Evolutionary conservation across 306 rosid genomes (phyloP).

Genomic region (Comarum palustre): DNA sequence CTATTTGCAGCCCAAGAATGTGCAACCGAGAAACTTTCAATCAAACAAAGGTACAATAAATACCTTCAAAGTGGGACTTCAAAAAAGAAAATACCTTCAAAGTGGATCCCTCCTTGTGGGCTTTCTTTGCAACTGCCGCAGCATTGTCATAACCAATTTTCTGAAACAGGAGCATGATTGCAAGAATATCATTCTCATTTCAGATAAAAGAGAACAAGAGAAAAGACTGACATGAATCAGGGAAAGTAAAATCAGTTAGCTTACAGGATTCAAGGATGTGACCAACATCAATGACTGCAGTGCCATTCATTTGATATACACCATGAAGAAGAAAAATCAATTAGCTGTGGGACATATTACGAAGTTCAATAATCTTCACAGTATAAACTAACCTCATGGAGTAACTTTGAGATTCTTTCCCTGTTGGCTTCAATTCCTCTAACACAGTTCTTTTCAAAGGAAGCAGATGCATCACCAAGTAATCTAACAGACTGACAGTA

Average conservation of each 20-base stretch:
- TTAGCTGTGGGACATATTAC: conserved; percentile 32
- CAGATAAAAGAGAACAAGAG: neutral
- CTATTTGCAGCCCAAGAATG: neutral
- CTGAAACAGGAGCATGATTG: conserved; percentile 52
- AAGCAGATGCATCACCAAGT: conserved; percentile 89
- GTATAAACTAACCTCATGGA: conserved; percentile 71
- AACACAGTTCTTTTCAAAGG: conserved; percentile 94
- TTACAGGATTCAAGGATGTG: conserved; percentile 91
- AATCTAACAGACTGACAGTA: conserved; percentile 76
- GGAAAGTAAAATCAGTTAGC: conserved; percentile 21
- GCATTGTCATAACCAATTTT: conserved; percentile 99
- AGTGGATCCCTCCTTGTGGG: conserved; percentile 92
- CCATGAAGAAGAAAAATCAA: conserved; percentile 2
- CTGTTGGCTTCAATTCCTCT: conserved; percentile 90
- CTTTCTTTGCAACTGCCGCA: conserved; percentile 93
- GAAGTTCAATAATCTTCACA: conserved; percentile 11
- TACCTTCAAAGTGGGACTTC: conserved; percentile 91
- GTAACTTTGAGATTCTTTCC: conserved; percentile 88
- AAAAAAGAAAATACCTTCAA: conserved; percentile 83
- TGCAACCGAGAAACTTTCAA: neutral
- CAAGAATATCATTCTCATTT: conserved; percentile 17
- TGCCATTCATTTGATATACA: conserved; percentile 29
- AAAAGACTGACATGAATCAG: neutral
- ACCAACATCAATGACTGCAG: conserved; percentile 96
- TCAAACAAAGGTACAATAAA: conserved; percentile 21